A percentile compares a stretch with the other conserved stretches of the same genome.
phyloP scores from a whole-genome alignment of 768 basidiomycete genomes.

The Strobilomyces echinocephalus region DNA sequence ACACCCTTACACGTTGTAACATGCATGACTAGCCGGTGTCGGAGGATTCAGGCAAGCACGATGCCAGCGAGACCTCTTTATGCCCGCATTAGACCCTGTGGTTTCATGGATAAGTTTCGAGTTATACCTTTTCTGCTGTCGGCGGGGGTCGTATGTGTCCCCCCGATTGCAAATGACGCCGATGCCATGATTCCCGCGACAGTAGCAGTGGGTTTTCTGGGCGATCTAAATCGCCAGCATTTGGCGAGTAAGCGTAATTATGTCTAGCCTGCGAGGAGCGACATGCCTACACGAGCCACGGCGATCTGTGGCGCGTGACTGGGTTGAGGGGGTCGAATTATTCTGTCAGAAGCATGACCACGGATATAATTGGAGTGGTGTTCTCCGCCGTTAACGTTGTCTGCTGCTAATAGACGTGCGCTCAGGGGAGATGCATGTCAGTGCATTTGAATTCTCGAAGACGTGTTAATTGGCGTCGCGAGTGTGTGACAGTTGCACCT shows the following conservation, averaged over 20 bases:
- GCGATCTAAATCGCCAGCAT: background rate
- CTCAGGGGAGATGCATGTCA: conserved; percentile 5
- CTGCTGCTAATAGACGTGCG: background rate
- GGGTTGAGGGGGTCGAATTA: background rate
- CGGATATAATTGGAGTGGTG: background rate
- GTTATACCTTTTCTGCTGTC: background rate
- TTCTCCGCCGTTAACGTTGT: background rate
- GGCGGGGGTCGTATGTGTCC: background rate
- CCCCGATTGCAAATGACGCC: conserved; percentile 3
- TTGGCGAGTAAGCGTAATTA: background rate
- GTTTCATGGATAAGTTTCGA: conserved; percentile 5
- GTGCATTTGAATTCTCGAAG: background rate
- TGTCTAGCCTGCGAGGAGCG: background rate
- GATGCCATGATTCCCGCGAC: background rate
- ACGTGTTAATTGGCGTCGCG: conserved; percentile 1
- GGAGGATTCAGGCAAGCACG: conserved; percentile 2
- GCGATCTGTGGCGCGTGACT: background rate
- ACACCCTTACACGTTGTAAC: background rate
- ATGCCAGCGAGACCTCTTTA: background rate
- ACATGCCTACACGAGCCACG: conserved; percentile 4
- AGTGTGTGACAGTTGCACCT: background rate
- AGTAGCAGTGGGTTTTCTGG: background rate
- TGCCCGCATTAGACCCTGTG: conserved; percentile 3
- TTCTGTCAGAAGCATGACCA: background rate
- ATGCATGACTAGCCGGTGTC: background rate